Evolutionary conservation across 31 red algal species (phyloP), one percentile per base, ranked within the genome.

Genomic region (Asparagopsis taxiformis): DNA sequence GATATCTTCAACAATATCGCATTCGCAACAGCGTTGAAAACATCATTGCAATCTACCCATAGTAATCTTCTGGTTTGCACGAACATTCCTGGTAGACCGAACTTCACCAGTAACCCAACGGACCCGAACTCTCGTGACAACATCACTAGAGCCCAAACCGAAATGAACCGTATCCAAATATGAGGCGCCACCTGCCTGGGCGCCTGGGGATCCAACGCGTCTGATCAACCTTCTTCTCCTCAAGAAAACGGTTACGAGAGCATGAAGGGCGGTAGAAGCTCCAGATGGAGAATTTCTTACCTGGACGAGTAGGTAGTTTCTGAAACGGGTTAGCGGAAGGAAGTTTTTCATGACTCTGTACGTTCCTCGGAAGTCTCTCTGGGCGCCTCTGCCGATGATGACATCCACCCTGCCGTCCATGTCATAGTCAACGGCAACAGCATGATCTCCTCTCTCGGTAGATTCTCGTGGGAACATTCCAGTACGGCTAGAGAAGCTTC

Each of bases 381-480:
- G 33, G 24, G 48, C 41, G 23, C 67, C 65, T 41, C 58, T 31
- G 15, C 63, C 54, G 51, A 87, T 61, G 1, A 77, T 28, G 0
- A 70, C 17, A 37, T 87, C 82, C 49, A 87, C 55, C 24, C 72
- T 69, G 20, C 82, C 82, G 30, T 87, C 82, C 57, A 48, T 35
- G 43, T 87, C 50, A 20, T 64, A 71, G 29, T 87, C 82, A 8
- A 70, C 71, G 1, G 82, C 82, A 23, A 64, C 61, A 31, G 70
- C 82, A 34, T 64, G 59, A 35, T 87, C 58, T 24, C 82, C 82
- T 1, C 36, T 15, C 21, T 46, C 65, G 9, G 60, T 54, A 4
- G 36, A 7, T 4, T 21, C 39, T 13, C 58, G 44, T 17, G 65
- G 8, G 2, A 53, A 62, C 2, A 64, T 16, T 13, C 79, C 65